phyloP scores from a whole-genome alignment of 1,284 basidiomycete species.

The Stygiomarasmius scandens region DNA sequence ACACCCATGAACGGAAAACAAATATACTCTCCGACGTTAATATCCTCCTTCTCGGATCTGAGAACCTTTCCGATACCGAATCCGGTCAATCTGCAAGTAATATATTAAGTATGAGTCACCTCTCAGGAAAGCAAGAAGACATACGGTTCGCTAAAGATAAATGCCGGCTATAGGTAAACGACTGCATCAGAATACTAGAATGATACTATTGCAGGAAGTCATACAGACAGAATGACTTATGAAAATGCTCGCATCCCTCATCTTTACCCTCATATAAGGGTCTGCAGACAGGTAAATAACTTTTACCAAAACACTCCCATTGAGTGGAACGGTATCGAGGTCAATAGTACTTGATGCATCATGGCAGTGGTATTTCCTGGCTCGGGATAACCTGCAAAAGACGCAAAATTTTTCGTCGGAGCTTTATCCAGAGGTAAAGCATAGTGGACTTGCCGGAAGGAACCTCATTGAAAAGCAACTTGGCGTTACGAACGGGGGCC shows the following conservation, averaged over 20 bases:
- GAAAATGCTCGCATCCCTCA: slow-evolving; percentile 32
- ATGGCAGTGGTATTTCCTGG: slow-evolving; percentile 51
- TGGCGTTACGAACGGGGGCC: slow-evolving; percentile 35
- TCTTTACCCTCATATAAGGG: slow-evolving; percentile 49
- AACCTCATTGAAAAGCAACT: slow-evolving; percentile 38
- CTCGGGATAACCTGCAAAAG: slow-evolving; percentile 51
- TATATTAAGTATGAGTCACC: not conserved
- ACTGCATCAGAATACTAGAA: too few relatives aligned
- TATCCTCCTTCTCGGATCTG: too few relatives aligned
- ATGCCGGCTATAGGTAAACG: slow-evolving; percentile 27
- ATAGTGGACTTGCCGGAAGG: slow-evolving; percentile 26
- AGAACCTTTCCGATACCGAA: slow-evolving; percentile 38
- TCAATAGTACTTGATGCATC: slow-evolving; percentile 52
- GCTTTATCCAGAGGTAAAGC: too few relatives aligned
- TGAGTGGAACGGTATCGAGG: slow-evolving; percentile 47
- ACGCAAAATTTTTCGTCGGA: too few relatives aligned
- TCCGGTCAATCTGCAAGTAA: slow-evolving; percentile 27
- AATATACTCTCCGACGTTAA: slow-evolving; percentile 31
- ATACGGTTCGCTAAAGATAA: slow-evolving; percentile 43
- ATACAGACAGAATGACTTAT: slow-evolving; percentile 30
- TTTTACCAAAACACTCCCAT: slow-evolving; percentile 57
- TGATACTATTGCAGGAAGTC: too few relatives aligned
- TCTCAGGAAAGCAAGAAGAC: slow-evolving; percentile 13
- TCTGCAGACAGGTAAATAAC: slow-evolving; percentile 49
- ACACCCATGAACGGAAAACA: slow-evolving; percentile 26